Conservation (phyloP, 192 early-diverging fungal species). For the Coemansia sp. region DNA sequence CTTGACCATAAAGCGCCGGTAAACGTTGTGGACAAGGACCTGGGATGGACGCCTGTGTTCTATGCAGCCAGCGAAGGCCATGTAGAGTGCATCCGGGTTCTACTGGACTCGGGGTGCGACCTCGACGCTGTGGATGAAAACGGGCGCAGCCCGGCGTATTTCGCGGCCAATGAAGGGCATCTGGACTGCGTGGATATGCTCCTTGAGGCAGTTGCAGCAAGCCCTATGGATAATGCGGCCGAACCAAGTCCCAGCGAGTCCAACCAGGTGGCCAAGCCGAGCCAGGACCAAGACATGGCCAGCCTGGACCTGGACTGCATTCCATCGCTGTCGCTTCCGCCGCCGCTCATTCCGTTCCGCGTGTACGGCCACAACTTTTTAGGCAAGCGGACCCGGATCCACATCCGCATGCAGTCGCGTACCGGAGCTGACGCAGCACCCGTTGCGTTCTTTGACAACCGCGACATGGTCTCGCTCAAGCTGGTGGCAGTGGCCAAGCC, state of each 20-base stretch:
- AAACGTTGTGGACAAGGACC: conserved; percentile 85
- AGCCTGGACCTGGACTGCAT: conserved; percentile 81
- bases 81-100: conserved; percentile 70
- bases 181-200: conserved; percentile 76
- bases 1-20: conserved; percentile 71
- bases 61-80: conserved; percentile 93
- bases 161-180: conserved; percentile 92
- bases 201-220: conserved; percentile 57
- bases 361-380: conserved; percentile 98
- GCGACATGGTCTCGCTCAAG: conserved; percentile 67
- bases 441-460: conserved; percentile 40
- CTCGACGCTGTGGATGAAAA: conserved; percentile 79
- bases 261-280: conserved; percentile 4
- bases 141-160: conserved; percentile 80
- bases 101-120: conserved; percentile 76
- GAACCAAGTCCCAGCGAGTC: background rate
- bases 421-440: conserved; percentile 38
- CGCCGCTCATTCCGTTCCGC: conserved; percentile 96
- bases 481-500: conserved; percentile 87
- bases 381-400: conserved; percentile 84
- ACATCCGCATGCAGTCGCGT: conserved; percentile 64
- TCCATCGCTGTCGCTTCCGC: conserved; percentile 91
- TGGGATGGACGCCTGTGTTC: conserved; percentile 96
- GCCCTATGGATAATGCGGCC: background rate
- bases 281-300: conserved; percentile 47